A percentile compares a stretch with the other conserved stretches of the same genome.
phyloP scores from a whole-genome alignment of 805 yeast species.

The Wickerhamiella shivajii region DNA sequence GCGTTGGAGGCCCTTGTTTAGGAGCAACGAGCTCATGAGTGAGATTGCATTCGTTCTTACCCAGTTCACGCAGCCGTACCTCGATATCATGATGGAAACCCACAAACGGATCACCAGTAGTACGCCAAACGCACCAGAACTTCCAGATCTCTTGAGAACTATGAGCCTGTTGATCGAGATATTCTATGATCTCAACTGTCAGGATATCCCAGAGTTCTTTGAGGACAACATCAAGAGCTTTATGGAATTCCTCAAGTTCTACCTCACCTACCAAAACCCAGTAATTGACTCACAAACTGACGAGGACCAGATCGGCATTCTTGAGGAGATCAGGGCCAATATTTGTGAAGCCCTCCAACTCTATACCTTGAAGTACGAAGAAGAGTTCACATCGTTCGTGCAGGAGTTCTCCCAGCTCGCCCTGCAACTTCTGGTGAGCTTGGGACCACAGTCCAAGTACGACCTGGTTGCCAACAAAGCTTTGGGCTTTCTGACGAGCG shows the following conservation, averaged over 20 bases:
- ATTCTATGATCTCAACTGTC: constrained; percentile 89
- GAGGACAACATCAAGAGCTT: constrained; percentile 74
- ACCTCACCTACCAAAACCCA: constrained; percentile 46
- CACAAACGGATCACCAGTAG: constrained; percentile 47
- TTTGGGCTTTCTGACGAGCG: constrained; percentile 66
- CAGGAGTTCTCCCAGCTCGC: constrained; percentile 65
- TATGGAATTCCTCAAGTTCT: constrained; percentile 72
- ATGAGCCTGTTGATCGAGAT: constrained; percentile 60
- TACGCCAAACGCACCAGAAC: constrained; percentile 21
- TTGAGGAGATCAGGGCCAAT: constrained; percentile 62
- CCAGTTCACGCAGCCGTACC: constrained; percentile 68
- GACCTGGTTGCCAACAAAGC: constrained; percentile 76
- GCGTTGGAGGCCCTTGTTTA: constrained; percentile 89
- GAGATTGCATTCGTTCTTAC: constrained; percentile 81
- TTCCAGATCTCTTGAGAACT: constrained; percentile 31
- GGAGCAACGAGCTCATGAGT: constrained; percentile 75
- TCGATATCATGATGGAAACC: constrained; percentile 46
- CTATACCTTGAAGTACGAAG: constrained; percentile 83
- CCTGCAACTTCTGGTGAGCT: constrained; percentile 59
- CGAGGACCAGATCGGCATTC: constrained; percentile 53
- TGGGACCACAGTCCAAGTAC: constrained; percentile 58
- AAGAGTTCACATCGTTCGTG: constrained; percentile 65
- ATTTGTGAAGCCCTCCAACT: constrained; percentile 75
- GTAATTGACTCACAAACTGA: constrained; percentile 40
- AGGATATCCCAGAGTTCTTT: constrained; percentile 94